Base-by-base conservation (phyloP, 192 early-diverging fungal species). In the Coemansia sp. region DNA sequence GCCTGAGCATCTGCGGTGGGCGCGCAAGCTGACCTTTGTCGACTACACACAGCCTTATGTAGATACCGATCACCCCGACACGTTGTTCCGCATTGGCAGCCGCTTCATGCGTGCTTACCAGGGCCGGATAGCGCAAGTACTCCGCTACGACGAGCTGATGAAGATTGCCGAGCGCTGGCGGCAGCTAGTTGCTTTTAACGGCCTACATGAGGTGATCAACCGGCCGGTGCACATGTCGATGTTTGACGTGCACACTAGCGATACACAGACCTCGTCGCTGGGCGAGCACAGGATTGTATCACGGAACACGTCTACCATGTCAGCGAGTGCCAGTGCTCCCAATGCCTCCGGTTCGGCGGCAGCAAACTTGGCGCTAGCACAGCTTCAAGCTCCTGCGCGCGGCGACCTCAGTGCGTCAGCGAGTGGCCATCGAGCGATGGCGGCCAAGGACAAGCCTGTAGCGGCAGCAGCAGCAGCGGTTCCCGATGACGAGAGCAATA, bases 71-170 rank as follows among this genome's bases (percentile, higher is more conserved):
- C 82, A 85, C 36, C 82, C 82, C 3, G 82, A 85, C 54, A 75
- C 78, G 46, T 70, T 85, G 71, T 85, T 85, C 72, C 82, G 75
- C 72, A 74, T 85, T 11, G 82, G 82, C 54, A 77, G 74, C 46
- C 77, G 82, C 20, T 75, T 77, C 8, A 68, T 85, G 75, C 82
- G 82, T 24, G 74, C 82, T 5, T 85, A 85, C 64, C 82, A 85
- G 68, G 63, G 67, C 41, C 63, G 78, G 20, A 74, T 85, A 13
- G 57, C 47, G 60, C 75, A 85, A 38, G 82, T 85, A 2, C 62
- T 85, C 38, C 82, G 82, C 66, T 85, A 85, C 31, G 82, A 85
- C 47, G 82, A 85, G 71, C 71, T 85, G 29, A 85, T 85, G 82
- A 71, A 71, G 38, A 77, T 85, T 42, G 82, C 82, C 27, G 82